phyloP scores from a whole-genome alignment of 1,284 basidiomycete species.

The Microbotryum intermedium region DNA sequence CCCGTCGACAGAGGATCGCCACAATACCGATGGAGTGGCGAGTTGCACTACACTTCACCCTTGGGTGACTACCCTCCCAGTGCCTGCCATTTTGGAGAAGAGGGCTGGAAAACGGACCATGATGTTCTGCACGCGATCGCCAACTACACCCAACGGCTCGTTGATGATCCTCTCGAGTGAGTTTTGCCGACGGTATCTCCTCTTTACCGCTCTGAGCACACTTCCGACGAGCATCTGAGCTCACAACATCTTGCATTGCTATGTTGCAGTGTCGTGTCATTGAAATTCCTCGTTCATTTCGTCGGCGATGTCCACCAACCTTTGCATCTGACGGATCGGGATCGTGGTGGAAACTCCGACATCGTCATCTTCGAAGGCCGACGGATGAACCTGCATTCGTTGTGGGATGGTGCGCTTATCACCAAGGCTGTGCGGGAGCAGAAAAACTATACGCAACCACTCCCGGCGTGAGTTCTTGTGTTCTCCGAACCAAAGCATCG shows the following conservation, averaged over 20 bases:
- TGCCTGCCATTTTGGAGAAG: constrained; percentile 35
- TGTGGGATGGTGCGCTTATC: constrained; percentile 40
- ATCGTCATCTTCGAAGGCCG: constrained; percentile 38
- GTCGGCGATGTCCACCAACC: constrained; percentile 41
- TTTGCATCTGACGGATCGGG: constrained; percentile 39
- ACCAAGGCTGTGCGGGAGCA: constrained; percentile 37
- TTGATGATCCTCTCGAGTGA: constrained; percentile 18
- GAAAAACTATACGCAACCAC: constrained; percentile 36
- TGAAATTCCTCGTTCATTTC: constrained; percentile 39
- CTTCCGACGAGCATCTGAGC: neutral
- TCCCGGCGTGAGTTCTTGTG: constrained; percentile 30
- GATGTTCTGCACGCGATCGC: constrained; percentile 29
- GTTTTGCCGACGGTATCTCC: neutral
- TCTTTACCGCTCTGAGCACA: constrained; percentile 1
- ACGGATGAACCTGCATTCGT: constrained; percentile 35
- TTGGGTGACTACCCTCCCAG: constrained; percentile 37
- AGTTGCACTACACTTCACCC: constrained; percentile 39
- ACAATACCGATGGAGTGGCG: constrained; percentile 37
- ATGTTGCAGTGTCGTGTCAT: constrained; percentile 17
- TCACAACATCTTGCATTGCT: neutral
- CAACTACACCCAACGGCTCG: constrained; percentile 23
- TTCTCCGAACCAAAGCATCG: neutral
- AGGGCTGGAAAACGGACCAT: constrained; percentile 32
- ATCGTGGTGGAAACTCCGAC: constrained; percentile 40
- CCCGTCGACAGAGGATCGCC: neutral